Percentiles rank a stretch among this genome's conserved stretches.
These are phyloP conservation scores for Lichtheimia corymbifera DNA, from an alignment of 371 early-diverging fungal genomes.

Conservation along the genomic window DNA sequence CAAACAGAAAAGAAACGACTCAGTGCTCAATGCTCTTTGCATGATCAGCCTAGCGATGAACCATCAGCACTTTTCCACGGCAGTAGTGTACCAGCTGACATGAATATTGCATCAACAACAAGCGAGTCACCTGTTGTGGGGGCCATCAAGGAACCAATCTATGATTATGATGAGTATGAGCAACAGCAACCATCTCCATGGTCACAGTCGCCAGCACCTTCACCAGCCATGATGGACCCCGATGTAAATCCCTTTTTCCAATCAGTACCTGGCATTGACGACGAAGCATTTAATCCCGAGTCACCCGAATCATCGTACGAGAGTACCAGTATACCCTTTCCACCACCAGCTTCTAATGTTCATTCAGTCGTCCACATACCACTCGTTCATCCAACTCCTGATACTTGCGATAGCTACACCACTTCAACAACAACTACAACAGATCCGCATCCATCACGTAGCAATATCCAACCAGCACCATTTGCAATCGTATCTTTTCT, in stretches of 20 bases:
- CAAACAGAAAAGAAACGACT: slow-evolving; percentile 16
- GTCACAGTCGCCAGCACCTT: slow-evolving; percentile 68
- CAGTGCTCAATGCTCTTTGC: slow-evolving; percentile 27
- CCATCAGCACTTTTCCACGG: background rate
- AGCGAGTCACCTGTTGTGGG: background rate
- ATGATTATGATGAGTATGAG: slow-evolving; percentile 51
- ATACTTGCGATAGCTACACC: slow-evolving; percentile 10
- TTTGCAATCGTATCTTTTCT: slow-evolving; percentile 64
- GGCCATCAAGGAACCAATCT: background rate
- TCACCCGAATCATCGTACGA: slow-evolving; percentile 41
- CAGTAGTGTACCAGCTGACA: background rate
- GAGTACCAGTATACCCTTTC: slow-evolving; percentile 39
- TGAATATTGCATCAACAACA: background rate
- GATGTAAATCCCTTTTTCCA: slow-evolving; percentile 64
- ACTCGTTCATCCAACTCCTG: slow-evolving; percentile 41
- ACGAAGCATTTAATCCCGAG: slow-evolving; percentile 62
- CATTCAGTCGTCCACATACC: slow-evolving; percentile 65
- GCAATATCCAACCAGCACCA: slow-evolving; percentile 37
- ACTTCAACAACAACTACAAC: slow-evolving; percentile 17
- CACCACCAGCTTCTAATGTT: slow-evolving; percentile 46
- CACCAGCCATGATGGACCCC: slow-evolving; percentile 62
- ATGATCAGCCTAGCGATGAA: slow-evolving; percentile 21
- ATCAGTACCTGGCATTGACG: slow-evolving; percentile 58
- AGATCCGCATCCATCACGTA: slow-evolving; percentile 7
- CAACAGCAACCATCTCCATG: slow-evolving; percentile 57